These are phyloP conservation scores for Baorangia bicolor DNA, from an alignment of 768 basidiomycete species.

Conservation along the genomic window DNA sequence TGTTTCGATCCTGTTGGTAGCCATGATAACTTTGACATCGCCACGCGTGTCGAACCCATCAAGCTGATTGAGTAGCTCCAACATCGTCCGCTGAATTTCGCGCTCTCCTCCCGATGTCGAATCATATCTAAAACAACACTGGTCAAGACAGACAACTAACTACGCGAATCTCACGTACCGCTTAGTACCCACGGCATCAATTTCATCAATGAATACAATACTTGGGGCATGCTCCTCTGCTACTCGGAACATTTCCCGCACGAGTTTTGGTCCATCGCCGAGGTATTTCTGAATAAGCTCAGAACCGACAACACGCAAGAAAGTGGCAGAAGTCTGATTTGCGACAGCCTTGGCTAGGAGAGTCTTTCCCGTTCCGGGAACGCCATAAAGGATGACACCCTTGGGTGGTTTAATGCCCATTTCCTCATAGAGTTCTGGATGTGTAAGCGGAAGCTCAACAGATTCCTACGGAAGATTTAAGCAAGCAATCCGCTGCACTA, in stretches of 20 bases:
- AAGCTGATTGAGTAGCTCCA: slow-evolving; percentile 96
- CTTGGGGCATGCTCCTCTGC: slow-evolving; percentile 98
- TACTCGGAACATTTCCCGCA: slow-evolving; percentile 94
- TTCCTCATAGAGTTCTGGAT: slow-evolving; percentile 98
- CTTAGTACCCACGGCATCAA: slow-evolving; percentile 98
- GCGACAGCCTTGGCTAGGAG: slow-evolving; percentile 96
- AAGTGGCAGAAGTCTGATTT: slow-evolving; percentile 97
- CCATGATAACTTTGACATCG: slow-evolving; percentile 99
- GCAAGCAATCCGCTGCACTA: not conserved
- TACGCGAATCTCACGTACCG: slow-evolving; percentile 51
- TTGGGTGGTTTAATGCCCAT: slow-evolving; percentile 99
- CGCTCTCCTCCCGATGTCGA: slow-evolving; percentile 98
- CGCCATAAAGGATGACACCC: slow-evolving; percentile 98
- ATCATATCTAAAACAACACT: slow-evolving; percentile 66
- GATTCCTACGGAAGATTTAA: slow-evolving; percentile 65
- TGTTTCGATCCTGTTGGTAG: slow-evolving; percentile 96
- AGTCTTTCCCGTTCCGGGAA: slow-evolving; percentile 98
- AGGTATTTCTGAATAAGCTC: slow-evolving; percentile 99
- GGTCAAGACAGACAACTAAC: slow-evolving; percentile 4
- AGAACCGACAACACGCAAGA: slow-evolving; percentile 95
- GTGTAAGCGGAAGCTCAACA: slow-evolving; percentile 94
- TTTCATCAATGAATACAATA: slow-evolving; percentile 99
- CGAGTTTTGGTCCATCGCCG: slow-evolving; percentile 97
- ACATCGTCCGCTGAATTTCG: slow-evolving; percentile 99
- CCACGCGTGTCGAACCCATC: slow-evolving; percentile 99